Percentiles rank a stretch among this genome's conserved stretches.
phyloP scores from a whole-genome alignment of 1,284 basidiomycete species.

The Heterobasidion occidentale region DNA sequence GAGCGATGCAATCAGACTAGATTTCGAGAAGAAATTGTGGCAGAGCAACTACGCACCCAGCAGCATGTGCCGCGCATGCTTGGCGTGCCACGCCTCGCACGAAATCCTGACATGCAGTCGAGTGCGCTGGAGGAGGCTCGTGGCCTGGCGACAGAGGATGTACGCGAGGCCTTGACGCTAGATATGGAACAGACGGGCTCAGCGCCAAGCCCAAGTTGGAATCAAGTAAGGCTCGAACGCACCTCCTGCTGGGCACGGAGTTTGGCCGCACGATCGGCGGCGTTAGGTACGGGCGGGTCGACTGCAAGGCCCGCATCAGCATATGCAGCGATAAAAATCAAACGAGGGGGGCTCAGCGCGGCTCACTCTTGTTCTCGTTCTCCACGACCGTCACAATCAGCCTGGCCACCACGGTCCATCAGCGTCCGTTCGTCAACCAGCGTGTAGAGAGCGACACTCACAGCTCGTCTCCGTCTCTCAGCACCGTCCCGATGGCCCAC shows the following conservation, averaged over 20 bases:
- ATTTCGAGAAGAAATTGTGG: not conserved
- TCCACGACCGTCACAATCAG: conserved; percentile 88
- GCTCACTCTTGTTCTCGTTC: conserved; percentile 81
- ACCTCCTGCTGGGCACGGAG: conserved; percentile 87
- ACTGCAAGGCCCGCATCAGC: conserved; percentile 34
- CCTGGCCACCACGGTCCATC: conserved; percentile 19
- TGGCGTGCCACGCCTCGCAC: conserved; percentile 95
- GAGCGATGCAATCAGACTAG: conserved; percentile 1
- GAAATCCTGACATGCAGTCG: conserved; percentile 78
- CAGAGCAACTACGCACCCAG: conserved; percentile 43
- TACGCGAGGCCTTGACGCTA: conserved; percentile 86
- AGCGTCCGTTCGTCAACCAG: conserved; percentile 4
- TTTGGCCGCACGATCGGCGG: conserved; percentile 68
- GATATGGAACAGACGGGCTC: not conserved
- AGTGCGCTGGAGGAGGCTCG: conserved; percentile 85
- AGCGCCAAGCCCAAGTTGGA: not conserved
- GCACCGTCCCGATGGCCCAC: conserved; percentile 94
- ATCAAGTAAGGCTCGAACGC: conserved; percentile 8
- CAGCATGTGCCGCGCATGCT: conserved; percentile 90
- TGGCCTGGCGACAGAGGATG: conserved; percentile 83
- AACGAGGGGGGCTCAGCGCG: not conserved
- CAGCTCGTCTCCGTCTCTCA: conserved; percentile 92
- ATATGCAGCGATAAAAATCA: conserved; percentile 2
- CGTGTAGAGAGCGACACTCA: conserved; percentile 18
- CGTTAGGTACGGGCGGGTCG: conserved; percentile 66